phyloP scores from a whole-genome alignment of 2,329 filamentous ascomycete genomes.

The Paradendryphiella salina region DNA sequence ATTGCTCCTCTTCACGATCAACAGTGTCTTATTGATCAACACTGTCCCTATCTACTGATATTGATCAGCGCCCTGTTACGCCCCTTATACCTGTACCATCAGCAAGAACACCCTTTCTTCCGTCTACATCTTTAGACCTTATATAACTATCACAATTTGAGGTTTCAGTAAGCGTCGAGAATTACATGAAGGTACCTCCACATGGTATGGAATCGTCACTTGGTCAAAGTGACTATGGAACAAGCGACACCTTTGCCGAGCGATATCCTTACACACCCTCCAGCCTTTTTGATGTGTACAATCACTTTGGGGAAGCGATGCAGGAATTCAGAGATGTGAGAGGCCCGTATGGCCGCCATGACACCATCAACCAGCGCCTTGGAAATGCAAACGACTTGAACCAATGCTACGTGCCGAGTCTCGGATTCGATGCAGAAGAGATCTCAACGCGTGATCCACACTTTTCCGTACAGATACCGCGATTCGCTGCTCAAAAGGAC shows the following conservation, averaged over 20 bases:
- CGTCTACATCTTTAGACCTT: conserved; percentile 1
- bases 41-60: background rate
- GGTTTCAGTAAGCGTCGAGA: background rate
- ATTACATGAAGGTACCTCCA: conserved; percentile 20
- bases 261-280: background rate
- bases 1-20: conserved; percentile 11
- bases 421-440: conserved; percentile 11
- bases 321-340: background rate
- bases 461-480: background rate
- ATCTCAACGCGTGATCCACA: conserved; percentile 7
- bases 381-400: conserved; percentile 21
- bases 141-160: background rate
- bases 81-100: background rate
- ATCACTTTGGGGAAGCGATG: conserved; percentile 7
- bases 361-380: background rate
- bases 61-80: background rate
- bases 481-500: conserved; percentile 9
- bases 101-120: background rate
- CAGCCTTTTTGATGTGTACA: background rate
- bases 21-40: background rate
- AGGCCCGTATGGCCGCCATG: conserved; percentile 7
- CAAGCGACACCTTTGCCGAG: background rate
- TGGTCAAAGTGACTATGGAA: background rate
- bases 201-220: conserved; percentile 5
- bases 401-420: conserved; percentile 14